phyloP scores from a whole-genome alignment of 1,284 basidiomycete genomes.

The Phylloporus gajari region DNA sequence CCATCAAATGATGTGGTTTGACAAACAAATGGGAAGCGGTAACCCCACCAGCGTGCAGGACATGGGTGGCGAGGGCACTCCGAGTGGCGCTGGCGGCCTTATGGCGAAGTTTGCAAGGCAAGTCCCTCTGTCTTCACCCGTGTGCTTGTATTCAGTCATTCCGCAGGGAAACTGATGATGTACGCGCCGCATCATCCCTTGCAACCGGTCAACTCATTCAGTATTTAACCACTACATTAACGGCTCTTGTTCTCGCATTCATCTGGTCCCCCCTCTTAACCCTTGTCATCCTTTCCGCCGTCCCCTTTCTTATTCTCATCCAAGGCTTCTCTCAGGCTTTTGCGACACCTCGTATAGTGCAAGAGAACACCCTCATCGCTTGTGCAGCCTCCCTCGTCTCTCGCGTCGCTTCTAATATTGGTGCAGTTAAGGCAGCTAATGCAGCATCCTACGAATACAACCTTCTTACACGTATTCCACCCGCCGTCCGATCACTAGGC shows the following conservation, averaged over 20 bases:
- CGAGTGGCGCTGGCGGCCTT: conserved; percentile 87
- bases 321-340: conserved; percentile 80
- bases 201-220: conserved; percentile 84
- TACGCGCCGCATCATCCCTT: conserved; percentile 85
- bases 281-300: conserved; percentile 89
- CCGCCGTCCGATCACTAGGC: conserved; percentile 66
- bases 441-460: conserved; percentile 73
- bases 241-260: conserved; percentile 87
- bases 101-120: conserved; percentile 95
- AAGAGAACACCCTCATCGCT: conserved; percentile 76
- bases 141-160: conserved; percentile 17
- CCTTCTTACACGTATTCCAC: conserved; percentile 58
- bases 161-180: conserved; percentile 91
- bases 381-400: conserved; percentile 83
- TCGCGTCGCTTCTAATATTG: conserved; percentile 80
- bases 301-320: conserved; percentile 84
- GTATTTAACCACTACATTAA: conserved; percentile 81
- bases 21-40: conserved; percentile 80
- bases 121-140: conserved; percentile 31
- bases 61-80: conserved; percentile 58
- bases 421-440: conserved; percentile 97
- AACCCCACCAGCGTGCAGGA: conserved; percentile 54
- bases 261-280: conserved; percentile 84
- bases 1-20: conserved; percentile 90
- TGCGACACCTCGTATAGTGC: conserved; percentile 72